These are phyloP conservation scores for Groenewaldozyma sp. DNA, from an alignment of 1,139 yeast species.

Conservation along the genomic window DNA sequence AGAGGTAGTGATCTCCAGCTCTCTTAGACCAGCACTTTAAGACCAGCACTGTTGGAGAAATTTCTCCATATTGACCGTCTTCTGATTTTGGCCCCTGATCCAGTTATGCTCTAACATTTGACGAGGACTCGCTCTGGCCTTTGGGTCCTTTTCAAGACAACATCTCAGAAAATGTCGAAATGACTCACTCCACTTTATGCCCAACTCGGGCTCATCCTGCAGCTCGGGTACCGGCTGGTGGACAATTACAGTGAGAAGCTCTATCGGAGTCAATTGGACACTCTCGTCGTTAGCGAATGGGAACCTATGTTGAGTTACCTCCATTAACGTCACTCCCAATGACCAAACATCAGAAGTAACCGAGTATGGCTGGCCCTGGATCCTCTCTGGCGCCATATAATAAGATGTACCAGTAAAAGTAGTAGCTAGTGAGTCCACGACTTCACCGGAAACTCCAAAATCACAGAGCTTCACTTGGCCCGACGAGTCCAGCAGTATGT, in stretches of 20 bases:
- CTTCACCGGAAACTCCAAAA: constrained; percentile 98
- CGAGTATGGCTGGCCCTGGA: constrained; percentile 88
- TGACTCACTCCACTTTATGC: constrained; percentile 71
- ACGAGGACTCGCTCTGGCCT: constrained; percentile 79
- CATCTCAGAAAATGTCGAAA: constrained; percentile 76
- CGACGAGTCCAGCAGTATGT: constrained; percentile 58
- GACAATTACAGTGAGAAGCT: constrained; percentile 68
- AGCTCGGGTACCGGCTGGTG: constrained; percentile 70
- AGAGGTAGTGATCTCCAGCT: neutral
- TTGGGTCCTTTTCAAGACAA: constrained; percentile 73
- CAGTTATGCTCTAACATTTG: constrained; percentile 92
- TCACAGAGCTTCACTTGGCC: constrained; percentile 93
- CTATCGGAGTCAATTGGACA: constrained; percentile 68
- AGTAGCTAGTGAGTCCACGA: constrained; percentile 86
- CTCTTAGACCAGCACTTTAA: neutral
- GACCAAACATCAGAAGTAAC: constrained; percentile 98
- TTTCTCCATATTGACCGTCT: constrained; percentile 75
- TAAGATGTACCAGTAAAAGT: constrained; percentile 96
- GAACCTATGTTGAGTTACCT: constrained; percentile 82
- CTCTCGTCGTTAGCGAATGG: constrained; percentile 48
- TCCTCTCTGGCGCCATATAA: constrained; percentile 97
- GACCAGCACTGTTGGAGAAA: constrained; percentile 75
- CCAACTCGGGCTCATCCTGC: constrained; percentile 66
- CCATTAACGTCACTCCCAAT: constrained; percentile 78
- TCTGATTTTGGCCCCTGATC: constrained; percentile 64